Evolutionary conservation across 148 eudicot genomes (phyloP).

Genomic region (Mesembryanthemum crystallinum): DNA sequence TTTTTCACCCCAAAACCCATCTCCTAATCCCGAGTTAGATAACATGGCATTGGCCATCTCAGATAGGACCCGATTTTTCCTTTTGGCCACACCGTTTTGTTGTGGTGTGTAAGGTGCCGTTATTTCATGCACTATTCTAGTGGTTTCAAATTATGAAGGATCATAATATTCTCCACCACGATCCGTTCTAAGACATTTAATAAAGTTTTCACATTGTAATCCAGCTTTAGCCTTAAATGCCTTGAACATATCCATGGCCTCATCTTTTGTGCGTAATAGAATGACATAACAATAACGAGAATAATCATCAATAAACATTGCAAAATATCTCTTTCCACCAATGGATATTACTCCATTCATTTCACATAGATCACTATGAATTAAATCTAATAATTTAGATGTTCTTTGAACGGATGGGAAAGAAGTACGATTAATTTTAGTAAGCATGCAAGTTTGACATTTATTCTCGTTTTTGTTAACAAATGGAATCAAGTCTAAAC

Average conservation of each 20-base stretch:
- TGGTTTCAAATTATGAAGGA: neutral
- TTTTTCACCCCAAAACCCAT: conserved; percentile 5
- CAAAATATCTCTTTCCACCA: neutral
- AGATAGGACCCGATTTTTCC: conserved; percentile 11
- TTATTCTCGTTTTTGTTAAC: neutral
- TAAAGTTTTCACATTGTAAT: neutral
- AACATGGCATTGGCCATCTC: conserved; percentile 12
- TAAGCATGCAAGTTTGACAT: neutral
- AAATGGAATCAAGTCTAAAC: neutral
- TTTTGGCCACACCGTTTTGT: conserved; percentile 10
- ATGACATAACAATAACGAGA: conserved; percentile 13
- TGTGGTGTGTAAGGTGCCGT: conserved; percentile 9
- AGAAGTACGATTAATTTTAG: neutral
- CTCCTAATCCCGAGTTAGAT: neutral
- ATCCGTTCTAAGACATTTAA: no score
- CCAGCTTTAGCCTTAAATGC: neutral
- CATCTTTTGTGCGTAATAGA: neutral
- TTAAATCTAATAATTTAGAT: neutral
- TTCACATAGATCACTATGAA: neutral
- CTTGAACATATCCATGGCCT: neutral
- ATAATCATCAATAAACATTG: neutral
- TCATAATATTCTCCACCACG: no score
- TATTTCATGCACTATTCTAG: neutral
- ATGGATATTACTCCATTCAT: neutral
- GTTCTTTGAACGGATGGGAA: neutral